These are phyloP conservation scores for Trifolium subterraneum DNA, from an alignment of 306 rosid species.

Conservation along the genomic window DNA sequence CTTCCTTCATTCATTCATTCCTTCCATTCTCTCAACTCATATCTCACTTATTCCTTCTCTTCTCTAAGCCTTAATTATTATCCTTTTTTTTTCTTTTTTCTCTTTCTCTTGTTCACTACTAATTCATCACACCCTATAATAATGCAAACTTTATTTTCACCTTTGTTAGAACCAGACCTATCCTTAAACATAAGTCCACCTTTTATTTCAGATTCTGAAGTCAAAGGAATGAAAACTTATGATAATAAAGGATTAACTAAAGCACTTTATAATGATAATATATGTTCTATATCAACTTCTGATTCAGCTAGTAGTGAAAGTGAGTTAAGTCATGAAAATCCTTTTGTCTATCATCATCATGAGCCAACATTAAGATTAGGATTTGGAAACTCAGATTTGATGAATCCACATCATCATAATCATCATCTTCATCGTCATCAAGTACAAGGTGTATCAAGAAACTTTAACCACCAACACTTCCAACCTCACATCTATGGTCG, in stretches of 20 bases:
- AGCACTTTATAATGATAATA: neutral
- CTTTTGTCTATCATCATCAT: conserved; percentile 12
- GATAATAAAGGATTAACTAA: conserved; percentile 36
- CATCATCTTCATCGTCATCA: conserved; percentile 37
- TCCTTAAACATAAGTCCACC: conserved; percentile 89
- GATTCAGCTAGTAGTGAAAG: conserved; percentile 77
- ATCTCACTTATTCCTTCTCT: neutral
- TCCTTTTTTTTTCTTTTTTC: too few species aligned
- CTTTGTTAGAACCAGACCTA: conserved; percentile 78
- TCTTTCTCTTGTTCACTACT: conserved; percentile 45
- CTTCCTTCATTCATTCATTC: conserved; percentile 18
- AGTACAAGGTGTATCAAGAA: conserved; percentile 44
- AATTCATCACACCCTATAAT: conserved; percentile 40
- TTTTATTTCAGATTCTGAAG: conserved; percentile 40
- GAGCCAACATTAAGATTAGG: conserved; percentile 73
- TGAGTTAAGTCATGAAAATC: conserved; percentile 75
- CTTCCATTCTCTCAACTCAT: too few species aligned
- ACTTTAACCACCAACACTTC: conserved; percentile 43
- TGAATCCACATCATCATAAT: conserved; percentile 36
- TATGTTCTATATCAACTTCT: conserved; percentile 63
- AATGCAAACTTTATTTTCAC: conserved; percentile 44
- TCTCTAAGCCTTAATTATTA: neutral
- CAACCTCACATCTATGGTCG: conserved; percentile 74
- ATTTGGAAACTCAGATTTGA: conserved; percentile 49
- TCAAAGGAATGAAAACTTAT: conserved; percentile 38